phyloP scores from a whole-genome alignment of 2,329 filamentous ascomycete genomes.

The Neospermospora avenae region DNA sequence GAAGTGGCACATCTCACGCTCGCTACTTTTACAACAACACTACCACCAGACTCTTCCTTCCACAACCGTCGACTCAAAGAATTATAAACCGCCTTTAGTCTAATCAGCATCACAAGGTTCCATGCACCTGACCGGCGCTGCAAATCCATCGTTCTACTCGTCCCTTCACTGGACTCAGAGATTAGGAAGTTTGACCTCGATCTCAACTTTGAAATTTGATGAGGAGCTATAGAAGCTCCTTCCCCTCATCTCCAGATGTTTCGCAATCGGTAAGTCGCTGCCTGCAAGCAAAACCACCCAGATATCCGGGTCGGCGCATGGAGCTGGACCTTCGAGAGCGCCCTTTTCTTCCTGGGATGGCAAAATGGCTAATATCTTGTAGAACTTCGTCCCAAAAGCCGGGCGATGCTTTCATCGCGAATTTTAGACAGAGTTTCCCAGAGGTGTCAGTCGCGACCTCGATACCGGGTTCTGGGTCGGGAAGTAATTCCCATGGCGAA shows the following conservation, averaged over 20 bases:
- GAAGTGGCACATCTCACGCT: slow-evolving; percentile 19
- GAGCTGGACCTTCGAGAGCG: not conserved
- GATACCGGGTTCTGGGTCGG: slow-evolving; percentile 42
- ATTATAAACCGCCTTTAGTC: not conserved
- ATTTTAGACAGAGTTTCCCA: slow-evolving; percentile 81
- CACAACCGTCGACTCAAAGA: not conserved
- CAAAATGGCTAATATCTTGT: slow-evolving; percentile 36
- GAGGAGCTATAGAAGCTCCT: slow-evolving; percentile 12
- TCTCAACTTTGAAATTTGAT: slow-evolving; percentile 4
- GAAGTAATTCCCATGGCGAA: slow-evolving; percentile 27
- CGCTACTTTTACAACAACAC: slow-evolving; percentile 17
- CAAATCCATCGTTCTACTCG: not conserved
- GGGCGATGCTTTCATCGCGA: slow-evolving; percentile 76
- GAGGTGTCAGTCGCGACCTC: slow-evolving; percentile 58
- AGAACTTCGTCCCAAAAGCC: slow-evolving; percentile 71
- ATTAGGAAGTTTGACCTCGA: not conserved
- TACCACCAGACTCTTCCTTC: not conserved
- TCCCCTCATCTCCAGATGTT: slow-evolving; percentile 33
- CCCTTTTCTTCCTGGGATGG: not conserved
- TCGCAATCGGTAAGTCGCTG: slow-evolving; percentile 36
- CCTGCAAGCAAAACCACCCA: not conserved
- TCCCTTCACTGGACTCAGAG: not conserved
- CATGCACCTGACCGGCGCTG: not conserved
- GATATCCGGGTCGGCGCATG: not conserved
- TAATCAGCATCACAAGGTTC: not conserved